These are phyloP conservation scores for Crassisporium funariophilum DNA, from an alignment of 768 basidiomycete species.

Conservation along the genomic window DNA sequence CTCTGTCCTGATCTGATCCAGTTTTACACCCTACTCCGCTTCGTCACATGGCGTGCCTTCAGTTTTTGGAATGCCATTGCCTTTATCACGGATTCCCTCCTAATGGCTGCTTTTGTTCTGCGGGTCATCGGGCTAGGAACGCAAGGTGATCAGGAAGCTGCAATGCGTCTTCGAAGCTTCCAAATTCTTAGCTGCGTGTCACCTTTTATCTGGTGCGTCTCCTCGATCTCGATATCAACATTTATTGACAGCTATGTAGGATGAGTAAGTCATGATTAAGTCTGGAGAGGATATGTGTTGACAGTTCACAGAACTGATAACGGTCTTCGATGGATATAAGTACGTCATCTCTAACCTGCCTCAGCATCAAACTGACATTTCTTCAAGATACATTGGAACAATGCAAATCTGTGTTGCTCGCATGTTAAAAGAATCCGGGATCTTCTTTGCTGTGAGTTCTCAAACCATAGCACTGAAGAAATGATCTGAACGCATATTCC, in stretches of 20 bases:
- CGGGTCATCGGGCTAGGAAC: slow-evolving; percentile 60
- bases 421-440: slow-evolving; percentile 91
- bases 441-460: slow-evolving; percentile 80
- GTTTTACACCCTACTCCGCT: slow-evolving; percentile 71
- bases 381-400: slow-evolving; percentile 76
- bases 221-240: slow-evolving; percentile 1
- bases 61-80: slow-evolving; percentile 77
- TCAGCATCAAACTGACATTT: neutral
- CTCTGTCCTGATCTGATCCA: no score
- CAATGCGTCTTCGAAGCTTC: slow-evolving; percentile 69
- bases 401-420: slow-evolving; percentile 93
- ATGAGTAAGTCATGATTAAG: slow-evolving; percentile 62
- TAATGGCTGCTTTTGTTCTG: slow-evolving; percentile 73
- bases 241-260: slow-evolving; percentile 41
- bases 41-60: slow-evolving; percentile 81
- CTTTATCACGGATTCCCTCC: slow-evolving; percentile 70
- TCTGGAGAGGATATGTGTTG: neutral
- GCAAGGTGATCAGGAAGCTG: slow-evolving; percentile 34
- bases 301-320: slow-evolving; percentile 61
- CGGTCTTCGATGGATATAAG: slow-evolving; percentile 83
- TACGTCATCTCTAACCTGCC: slow-evolving; percentile 33
- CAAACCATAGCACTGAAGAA: slow-evolving; percentile 21
- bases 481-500: slow-evolving; percentile 3
- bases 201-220: slow-evolving; percentile 80
- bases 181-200: slow-evolving; percentile 87